Conservation (phyloP, 345 rosid genomes). For the Erucastrum elatum region DNA sequence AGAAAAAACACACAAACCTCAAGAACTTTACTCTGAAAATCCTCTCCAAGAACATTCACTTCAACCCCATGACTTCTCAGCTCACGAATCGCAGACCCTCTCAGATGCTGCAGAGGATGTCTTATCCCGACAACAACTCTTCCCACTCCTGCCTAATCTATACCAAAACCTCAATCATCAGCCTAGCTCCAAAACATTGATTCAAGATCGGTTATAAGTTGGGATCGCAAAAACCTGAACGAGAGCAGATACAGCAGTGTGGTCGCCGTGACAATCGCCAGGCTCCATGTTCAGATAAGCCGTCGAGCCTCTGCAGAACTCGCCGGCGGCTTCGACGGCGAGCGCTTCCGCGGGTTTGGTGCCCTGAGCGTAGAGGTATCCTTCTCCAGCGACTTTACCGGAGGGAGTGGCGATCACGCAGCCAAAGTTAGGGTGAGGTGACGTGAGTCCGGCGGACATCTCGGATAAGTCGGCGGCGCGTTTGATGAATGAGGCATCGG, state of each 20-base stretch:
- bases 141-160: constrained; percentile 82
- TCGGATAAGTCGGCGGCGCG: constrained; percentile 76
- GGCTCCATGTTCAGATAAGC: constrained; percentile 91
- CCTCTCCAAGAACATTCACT: constrained; percentile 93
- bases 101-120: constrained; percentile 84
- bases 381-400: constrained; percentile 74
- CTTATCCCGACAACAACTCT: constrained; percentile 89
- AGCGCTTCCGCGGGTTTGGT: constrained; percentile 74
- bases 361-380: constrained; percentile 83
- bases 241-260: constrained; percentile 79
- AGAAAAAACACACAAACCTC: constrained; percentile 56
- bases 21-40: constrained; percentile 65
- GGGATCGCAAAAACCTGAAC: constrained; percentile 61
- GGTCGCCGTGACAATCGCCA: constrained; percentile 92
- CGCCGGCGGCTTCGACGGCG: constrained; percentile 75
- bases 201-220: neutral
- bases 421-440: constrained; percentile 95
- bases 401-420: constrained; percentile 61
- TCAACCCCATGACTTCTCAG: constrained; percentile 73
- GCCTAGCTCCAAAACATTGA: too few species aligned
- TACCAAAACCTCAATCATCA: constrained; percentile 40
- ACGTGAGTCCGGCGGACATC: constrained; percentile 73
- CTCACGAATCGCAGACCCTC: constrained; percentile 76
- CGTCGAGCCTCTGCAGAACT: constrained; percentile 55
- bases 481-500: constrained; percentile 55